Percentiles rank a stretch among this genome's conserved stretches.
Conservation (phyloP, 2,329 filamentous ascomycete species). For the Diaporthe destruens region DNA sequence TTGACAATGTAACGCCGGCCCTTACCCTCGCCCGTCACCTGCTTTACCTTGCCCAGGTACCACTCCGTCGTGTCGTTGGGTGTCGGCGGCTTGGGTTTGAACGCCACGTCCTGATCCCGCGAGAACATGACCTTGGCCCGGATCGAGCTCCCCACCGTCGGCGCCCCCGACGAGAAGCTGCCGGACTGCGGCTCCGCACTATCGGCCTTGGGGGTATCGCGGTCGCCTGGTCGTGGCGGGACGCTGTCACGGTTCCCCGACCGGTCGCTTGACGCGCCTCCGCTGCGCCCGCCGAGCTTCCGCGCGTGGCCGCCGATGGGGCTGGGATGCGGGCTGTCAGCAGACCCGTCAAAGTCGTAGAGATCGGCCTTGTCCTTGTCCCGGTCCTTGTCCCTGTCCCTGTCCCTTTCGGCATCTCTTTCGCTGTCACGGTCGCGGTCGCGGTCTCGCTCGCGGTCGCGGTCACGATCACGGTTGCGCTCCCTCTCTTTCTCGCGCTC, state of each 20-base stretch:
- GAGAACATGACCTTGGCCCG: constrained; percentile 69
- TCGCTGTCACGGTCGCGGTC: constrained; percentile 52
- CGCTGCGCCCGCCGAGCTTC: constrained; percentile 51
- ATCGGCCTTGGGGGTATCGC: constrained; percentile 69
- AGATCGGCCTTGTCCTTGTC: constrained; percentile 48
- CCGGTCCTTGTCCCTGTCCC: constrained; percentile 35
- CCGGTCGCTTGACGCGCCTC: constrained; percentile 48
- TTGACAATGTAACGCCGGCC: constrained; percentile 83
- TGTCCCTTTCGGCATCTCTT: constrained; percentile 48
- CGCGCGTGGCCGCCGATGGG: constrained; percentile 53
- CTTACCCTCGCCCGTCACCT: constrained; percentile 81
- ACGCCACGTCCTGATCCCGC: constrained; percentile 75
- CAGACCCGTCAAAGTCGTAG: constrained; percentile 59
- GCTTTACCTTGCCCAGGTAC: constrained; percentile 83
- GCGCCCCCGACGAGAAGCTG: constrained; percentile 41
- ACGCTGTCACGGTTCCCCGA: constrained; percentile 48
- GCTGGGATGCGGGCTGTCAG: constrained; percentile 58
- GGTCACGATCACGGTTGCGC: constrained; percentile 34
- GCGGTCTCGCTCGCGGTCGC: constrained; percentile 43
- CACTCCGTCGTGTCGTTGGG: constrained; percentile 69
- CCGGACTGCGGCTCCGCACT: constrained; percentile 66
- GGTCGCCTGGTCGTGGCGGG: constrained; percentile 54
- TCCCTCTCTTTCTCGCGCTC: constrained; percentile 32
- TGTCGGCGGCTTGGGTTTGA: constrained; percentile 68
- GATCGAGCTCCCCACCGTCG: constrained; percentile 53